A percentile compares a stretch with the other conserved stretches of the same genome.
These are phyloP conservation scores for Macadamia integrifolia DNA, from an alignment of 164 flowering plant genomes.

Conservation along the genomic window DNA sequence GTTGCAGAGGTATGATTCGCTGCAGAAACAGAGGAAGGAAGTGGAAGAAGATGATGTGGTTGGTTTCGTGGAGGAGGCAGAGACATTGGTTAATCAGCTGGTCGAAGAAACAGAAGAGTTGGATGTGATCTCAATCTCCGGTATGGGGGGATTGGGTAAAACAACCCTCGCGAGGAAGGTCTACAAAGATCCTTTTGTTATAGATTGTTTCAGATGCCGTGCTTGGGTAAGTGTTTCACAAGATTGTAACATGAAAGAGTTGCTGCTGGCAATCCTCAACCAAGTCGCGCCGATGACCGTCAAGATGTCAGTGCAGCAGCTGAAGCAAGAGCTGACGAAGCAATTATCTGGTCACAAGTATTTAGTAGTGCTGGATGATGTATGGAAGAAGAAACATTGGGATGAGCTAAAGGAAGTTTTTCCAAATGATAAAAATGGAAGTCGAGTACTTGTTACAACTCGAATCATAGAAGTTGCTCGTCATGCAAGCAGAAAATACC, in stretches of 20 bases:
- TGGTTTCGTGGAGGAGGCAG: conserved; percentile 31
- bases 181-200: conserved; percentile 17
- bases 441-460: conserved; percentile 31
- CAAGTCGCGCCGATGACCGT: conserved; percentile 13
- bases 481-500: conserved; percentile 23
- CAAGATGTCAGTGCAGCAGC: conserved; percentile 13
- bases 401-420: conserved; percentile 15
- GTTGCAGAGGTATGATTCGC: too few species aligned
- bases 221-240: conserved; percentile 39
- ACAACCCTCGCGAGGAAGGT: conserved; percentile 35
- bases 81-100: conserved; percentile 25
- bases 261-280: conserved; percentile 6
- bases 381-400: conserved; percentile 31
- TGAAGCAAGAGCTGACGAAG: conserved; percentile 19
- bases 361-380: conserved; percentile 45
- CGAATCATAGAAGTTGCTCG: conserved; percentile 29
- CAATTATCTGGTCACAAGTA: conserved; percentile 28
- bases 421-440: conserved; percentile 19
- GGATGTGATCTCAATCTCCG: conserved; percentile 38
- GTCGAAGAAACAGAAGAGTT: conserved; percentile 24
- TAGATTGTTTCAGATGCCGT: conserved; percentile 19
- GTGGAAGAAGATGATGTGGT: conserved; percentile 26
- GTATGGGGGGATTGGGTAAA: conserved; percentile 61
- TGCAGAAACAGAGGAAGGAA: too few species aligned
- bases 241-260: conserved; percentile 10